Evolutionary conservation across 495 filamentous ascomycete genomes (phyloP).

Genomic region (Penicillium paxilli): DNA sequence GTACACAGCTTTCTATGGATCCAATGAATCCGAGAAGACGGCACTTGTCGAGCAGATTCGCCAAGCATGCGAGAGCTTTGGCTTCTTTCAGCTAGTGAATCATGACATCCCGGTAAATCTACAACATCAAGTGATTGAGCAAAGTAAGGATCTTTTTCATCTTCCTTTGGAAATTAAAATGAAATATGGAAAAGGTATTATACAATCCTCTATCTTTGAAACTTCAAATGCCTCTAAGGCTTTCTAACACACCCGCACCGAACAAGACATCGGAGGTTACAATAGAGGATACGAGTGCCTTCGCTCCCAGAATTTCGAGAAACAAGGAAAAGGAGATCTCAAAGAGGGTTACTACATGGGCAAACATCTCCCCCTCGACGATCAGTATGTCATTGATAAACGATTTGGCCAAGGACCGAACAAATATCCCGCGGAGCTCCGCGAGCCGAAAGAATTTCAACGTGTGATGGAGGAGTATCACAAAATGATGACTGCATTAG

Average conservation of each 20-base stretch:
- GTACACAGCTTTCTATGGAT: constrained; percentile 15
- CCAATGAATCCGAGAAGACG: constrained; percentile 5
- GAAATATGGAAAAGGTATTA: constrained; percentile 20
- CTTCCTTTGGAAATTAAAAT: constrained; percentile 61
- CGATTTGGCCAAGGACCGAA: constrained; percentile 45
- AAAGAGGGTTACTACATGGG: constrained; percentile 50
- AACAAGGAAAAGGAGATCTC: constrained; percentile 36
- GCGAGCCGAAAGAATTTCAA: constrained; percentile 31
- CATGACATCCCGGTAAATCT: constrained; percentile 70
- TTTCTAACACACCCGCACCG: background rate
- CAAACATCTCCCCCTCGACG: constrained; percentile 29
- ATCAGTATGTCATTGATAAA: constrained; percentile 29
- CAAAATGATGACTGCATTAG: constrained; percentile 18
- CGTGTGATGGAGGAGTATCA: constrained; percentile 30
- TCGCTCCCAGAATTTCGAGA: constrained; percentile 42
- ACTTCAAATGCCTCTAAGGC: background rate
- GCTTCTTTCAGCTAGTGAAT: constrained; percentile 82
- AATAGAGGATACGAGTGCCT: constrained; percentile 46
- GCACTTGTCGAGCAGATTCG: constrained; percentile 12
- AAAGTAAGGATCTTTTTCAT: constrained; percentile 73
- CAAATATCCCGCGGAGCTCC: constrained; percentile 39
- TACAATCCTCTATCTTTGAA: constrained; percentile 2
- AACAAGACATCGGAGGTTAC: constrained; percentile 15
- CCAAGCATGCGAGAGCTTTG: constrained; percentile 52
- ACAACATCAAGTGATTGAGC: constrained; percentile 61